phyloP scores from a whole-genome alignment of 208 protist species.

The Phytomonas serpens region DNA sequence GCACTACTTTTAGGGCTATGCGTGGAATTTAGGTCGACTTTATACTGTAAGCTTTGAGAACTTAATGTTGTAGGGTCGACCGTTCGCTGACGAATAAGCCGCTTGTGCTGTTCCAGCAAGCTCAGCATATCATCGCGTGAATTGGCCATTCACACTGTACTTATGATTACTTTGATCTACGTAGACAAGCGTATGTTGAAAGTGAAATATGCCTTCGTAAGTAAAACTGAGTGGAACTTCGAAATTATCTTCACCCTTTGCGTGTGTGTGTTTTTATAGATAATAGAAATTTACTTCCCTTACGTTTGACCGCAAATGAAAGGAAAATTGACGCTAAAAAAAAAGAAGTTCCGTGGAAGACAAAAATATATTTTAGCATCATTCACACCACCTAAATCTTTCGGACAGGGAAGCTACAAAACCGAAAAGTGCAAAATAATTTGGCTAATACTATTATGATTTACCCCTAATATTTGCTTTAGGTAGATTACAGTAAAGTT shows the following conservation, averaged over 20 bases:
- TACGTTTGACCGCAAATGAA: background rate
- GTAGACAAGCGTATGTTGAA: background rate
- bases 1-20: background rate
- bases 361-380: background rate
- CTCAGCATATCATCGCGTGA: constrained; percentile 20
- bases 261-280: background rate
- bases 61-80: constrained; percentile 14
- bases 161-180: background rate
- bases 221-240: background rate
- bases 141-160: constrained; percentile 3
- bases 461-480: no score
- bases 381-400: background rate
- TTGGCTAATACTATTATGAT: background rate
- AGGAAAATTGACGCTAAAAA: background rate
- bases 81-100: constrained; percentile 19
- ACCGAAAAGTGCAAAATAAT: background rate
- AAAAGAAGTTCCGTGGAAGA: background rate
- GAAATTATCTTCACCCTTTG: background rate
- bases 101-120: constrained; percentile 22
- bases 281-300: background rate
- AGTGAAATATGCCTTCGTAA: background rate
- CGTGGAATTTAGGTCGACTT: constrained; percentile 4
- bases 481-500: no score
- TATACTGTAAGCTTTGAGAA: constrained; percentile 7
- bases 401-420: no score